Base-by-base conservation (phyloP, 345 rosid genomes). In the Linum trigynum region DNA sequence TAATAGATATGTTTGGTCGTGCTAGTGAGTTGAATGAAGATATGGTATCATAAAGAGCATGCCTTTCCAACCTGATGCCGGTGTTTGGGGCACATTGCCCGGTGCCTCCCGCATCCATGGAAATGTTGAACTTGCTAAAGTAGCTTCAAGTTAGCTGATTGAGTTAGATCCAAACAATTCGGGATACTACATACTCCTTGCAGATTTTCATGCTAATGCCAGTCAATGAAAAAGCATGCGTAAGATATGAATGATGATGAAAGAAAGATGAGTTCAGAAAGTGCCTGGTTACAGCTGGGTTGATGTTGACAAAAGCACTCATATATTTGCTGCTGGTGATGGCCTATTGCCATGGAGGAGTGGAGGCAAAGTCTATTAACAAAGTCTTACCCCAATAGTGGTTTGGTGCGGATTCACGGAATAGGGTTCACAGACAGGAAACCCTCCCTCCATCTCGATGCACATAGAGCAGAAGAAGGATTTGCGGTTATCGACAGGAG, bases 1-100 rank as follows among this genome's bases (percentile, higher is more conserved):
- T 84, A 3, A 81, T 83, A 59, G 88, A 82, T 80, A 69, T 83
- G 69, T 79, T 78, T 50, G 80, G 85, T 38, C 72, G 85, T 62
- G 83, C 86, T 50, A 82, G 88, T 61, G 79, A 84, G 68, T 62
- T 83, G 69, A 77, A 80, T 59, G 77, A 74, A 65, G 85, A 23
- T 74, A 15, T 86, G 57, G 74, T 82, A 0, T 5, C 32, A 41
- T 3, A 65, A 67, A 72, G 81, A 79, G 59, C 67, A 66, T 61
- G 69, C 60, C 32, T 67, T 53, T 42, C 66, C 57, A 50, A 72
- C 32, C 32, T 23, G 0, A 71, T 63, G 63, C 75, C 70, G 75
- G 85, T 2, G 69, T 82, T 83, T 86, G 88, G 88, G 88, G 86
- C 10, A 62, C 86, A 68, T 69, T 23, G 32, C 32, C 32, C 1